Evolutionary conservation across 2,329 filamentous ascomycete genomes (phyloP).

Genomic region (Botrytis deweyae): DNA sequence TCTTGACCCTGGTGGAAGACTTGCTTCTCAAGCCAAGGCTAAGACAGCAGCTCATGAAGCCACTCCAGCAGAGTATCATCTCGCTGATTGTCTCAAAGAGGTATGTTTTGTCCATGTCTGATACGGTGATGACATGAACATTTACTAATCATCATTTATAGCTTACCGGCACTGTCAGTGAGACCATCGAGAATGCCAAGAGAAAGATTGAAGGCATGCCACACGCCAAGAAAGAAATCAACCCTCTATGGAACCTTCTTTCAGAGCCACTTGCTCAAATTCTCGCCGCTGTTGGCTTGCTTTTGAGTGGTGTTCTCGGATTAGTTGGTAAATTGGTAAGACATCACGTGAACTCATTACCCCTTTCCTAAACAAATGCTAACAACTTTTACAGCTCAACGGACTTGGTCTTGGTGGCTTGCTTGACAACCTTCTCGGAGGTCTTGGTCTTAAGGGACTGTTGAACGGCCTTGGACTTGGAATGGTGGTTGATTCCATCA

Average conservation of each 20-base stretch:
- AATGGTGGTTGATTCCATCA: conserved; percentile 43
- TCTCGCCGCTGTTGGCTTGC: conserved; percentile 79
- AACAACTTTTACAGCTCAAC: conserved; percentile 38
- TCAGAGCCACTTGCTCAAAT: conserved; percentile 87
- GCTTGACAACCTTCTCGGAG: conserved; percentile 75
- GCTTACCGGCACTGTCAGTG: conserved; percentile 75
- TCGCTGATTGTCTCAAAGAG: conserved; percentile 84
- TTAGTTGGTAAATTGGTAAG: conserved; percentile 72
- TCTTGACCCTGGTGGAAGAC: conserved; percentile 84
- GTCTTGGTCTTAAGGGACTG: conserved; percentile 72
- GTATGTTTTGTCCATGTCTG: conserved; percentile 38
- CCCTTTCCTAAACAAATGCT: background rate
- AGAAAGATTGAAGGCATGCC: conserved; percentile 89
- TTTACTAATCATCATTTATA: conserved; percentile 35
- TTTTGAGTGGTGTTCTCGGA: conserved; percentile 79
- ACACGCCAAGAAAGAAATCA: conserved; percentile 91
- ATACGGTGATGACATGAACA: background rate
- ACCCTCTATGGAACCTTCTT: conserved; percentile 81
- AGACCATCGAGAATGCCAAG: conserved; percentile 84
- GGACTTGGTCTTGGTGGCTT: conserved; percentile 80
- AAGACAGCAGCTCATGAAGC: conserved; percentile 73
- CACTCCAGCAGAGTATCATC: conserved; percentile 77
- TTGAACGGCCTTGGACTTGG: conserved; percentile 70
- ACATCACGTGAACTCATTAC: background rate
- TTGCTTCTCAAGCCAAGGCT: conserved; percentile 81